phyloP scores from a whole-genome alignment of 352 stramenopile species.

The Elongisporangium anandrum region DNA sequence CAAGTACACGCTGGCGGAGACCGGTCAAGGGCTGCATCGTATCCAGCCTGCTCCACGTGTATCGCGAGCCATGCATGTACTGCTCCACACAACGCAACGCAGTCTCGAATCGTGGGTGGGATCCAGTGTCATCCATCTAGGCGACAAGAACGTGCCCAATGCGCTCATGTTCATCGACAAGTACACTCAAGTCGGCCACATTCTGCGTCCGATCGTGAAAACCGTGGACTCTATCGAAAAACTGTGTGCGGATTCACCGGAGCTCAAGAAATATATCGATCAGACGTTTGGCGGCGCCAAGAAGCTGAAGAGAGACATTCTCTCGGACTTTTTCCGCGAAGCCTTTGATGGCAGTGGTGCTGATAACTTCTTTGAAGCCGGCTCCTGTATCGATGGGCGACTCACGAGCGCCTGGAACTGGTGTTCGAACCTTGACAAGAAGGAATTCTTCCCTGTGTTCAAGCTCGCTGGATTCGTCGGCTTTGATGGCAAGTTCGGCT shows the following conservation, averaged over 20 bases:
- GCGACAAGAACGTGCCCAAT: slow-evolving; percentile 98
- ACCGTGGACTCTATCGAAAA: slow-evolving; percentile 71
- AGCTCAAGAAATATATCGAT: slow-evolving; percentile 57
- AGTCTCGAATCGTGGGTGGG: slow-evolving; percentile 87
- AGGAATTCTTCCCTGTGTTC: slow-evolving; percentile 95
- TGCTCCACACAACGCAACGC: slow-evolving; percentile 82
- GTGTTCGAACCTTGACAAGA: slow-evolving; percentile 93
- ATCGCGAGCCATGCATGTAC: slow-evolving; percentile 93
- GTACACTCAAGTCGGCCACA: slow-evolving; percentile 93
- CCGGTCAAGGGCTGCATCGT: slow-evolving; percentile 93
- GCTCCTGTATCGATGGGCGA: slow-evolving; percentile 95
- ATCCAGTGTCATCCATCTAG: slow-evolving; percentile 95
- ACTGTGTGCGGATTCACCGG: slow-evolving; percentile 39
- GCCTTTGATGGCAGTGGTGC: slow-evolving; percentile 94
- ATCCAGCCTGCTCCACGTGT: slow-evolving; percentile 92
- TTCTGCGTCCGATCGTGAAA: slow-evolving; percentile 86
- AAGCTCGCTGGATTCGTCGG: slow-evolving; percentile 95
- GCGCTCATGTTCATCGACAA: slow-evolving; percentile 99
- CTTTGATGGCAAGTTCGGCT: slow-evolving; percentile 96
- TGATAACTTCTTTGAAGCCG: slow-evolving; percentile 95
- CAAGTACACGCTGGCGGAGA: slow-evolving; percentile 91
- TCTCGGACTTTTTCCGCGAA: slow-evolving; percentile 95
- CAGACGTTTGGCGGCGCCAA: slow-evolving; percentile 83
- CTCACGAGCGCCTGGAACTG: slow-evolving; percentile 98
- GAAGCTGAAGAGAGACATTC: slow-evolving; percentile 86